Percentiles rank a stretch among this genome's conserved stretches.
phyloP scores from a whole-genome alignment of 352 stramenopile species.

The Phytophthora pluvialis region DNA sequence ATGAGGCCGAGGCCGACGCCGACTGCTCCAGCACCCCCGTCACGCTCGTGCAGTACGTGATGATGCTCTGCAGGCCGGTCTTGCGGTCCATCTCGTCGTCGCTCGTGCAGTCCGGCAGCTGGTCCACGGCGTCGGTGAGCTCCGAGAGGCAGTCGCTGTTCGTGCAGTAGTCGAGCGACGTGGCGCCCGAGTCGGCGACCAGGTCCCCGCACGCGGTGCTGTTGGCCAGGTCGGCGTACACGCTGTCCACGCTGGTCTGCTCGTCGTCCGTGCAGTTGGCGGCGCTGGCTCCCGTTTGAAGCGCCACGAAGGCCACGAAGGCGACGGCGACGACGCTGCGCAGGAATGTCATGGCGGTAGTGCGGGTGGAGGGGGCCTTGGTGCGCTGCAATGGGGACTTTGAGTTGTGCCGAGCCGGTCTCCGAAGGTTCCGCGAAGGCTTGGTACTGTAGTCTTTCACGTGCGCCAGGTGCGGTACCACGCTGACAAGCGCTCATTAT shows the following conservation, averaged over 20 bases:
- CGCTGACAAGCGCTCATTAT: constrained; percentile 2
- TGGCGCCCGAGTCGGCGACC: constrained; percentile 27
- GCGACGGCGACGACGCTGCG: constrained; percentile 5
- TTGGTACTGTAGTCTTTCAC: constrained; percentile 2
- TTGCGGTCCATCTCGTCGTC: constrained; percentile 40
- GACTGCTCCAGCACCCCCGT: constrained; percentile 27
- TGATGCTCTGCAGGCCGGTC: constrained; percentile 29
- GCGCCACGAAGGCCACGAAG: constrained; percentile 14
- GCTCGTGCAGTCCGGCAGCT: constrained; percentile 41
- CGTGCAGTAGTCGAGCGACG: constrained; percentile 45
- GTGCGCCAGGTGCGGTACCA: constrained; percentile 12
- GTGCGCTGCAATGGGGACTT: constrained; percentile 16
- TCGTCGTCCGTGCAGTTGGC: constrained; percentile 40
- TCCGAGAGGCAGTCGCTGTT: constrained; percentile 36
- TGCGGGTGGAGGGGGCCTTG: neutral
- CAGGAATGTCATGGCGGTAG: constrained; percentile 17
- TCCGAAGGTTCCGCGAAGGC: constrained; percentile 23
- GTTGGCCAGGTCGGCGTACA: constrained; percentile 38
- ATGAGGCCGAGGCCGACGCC: constrained; percentile 11
- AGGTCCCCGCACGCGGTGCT: constrained; percentile 31
- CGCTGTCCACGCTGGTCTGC: constrained; percentile 29
- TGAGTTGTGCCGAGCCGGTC: constrained; percentile 26
- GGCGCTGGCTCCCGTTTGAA: constrained; percentile 19
- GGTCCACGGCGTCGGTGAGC: constrained; percentile 25
- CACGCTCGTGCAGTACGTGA: constrained; percentile 32